Percentiles rank a stretch among this genome's conserved stretches.
phyloP scores from a whole-genome alignment of 1,284 basidiomycete species.

The Cutaneotrichosporon sp. region DNA sequence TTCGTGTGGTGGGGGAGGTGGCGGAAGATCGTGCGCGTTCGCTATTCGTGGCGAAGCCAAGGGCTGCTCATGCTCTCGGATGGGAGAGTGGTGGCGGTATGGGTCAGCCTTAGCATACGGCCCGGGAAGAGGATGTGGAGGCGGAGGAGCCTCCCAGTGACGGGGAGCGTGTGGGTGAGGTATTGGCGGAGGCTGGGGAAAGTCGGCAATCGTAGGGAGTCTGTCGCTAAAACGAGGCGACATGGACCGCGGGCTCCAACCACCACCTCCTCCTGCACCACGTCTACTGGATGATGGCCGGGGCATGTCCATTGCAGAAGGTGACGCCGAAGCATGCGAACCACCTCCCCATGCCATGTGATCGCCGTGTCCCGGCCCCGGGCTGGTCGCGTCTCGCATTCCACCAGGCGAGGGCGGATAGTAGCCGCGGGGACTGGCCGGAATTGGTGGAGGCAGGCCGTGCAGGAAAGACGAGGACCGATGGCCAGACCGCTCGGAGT shows the following conservation, averaged over 20 bases:
- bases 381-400: conserved; percentile 10
- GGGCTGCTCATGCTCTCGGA: not conserved
- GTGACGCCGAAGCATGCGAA: not conserved
- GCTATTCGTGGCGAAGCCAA: not conserved
- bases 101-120: not conserved
- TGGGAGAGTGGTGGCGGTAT: not conserved
- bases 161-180: not conserved
- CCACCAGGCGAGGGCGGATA: conserved; percentile 15
- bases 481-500: not conserved
- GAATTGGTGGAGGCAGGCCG: conserved; percentile 19
- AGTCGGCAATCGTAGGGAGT: conserved; percentile 21
- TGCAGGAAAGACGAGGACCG: conserved; percentile 16
- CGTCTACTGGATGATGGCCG: not conserved
- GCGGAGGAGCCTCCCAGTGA: not conserved
- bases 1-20: not conserved
- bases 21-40: not conserved
- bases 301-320: conserved; percentile 4
- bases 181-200: conserved; percentile 1
- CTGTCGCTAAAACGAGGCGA: conserved; percentile 13
- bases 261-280: too few species aligned
- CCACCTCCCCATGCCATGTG: not conserved
- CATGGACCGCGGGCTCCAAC: conserved; percentile 2
- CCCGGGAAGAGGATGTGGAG: not conserved
- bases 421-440: conserved; percentile 8
- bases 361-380: not conserved